phyloP scores from a whole-genome alignment of 176 grass and related monocot genomes.

The Carex kokanica region DNA sequence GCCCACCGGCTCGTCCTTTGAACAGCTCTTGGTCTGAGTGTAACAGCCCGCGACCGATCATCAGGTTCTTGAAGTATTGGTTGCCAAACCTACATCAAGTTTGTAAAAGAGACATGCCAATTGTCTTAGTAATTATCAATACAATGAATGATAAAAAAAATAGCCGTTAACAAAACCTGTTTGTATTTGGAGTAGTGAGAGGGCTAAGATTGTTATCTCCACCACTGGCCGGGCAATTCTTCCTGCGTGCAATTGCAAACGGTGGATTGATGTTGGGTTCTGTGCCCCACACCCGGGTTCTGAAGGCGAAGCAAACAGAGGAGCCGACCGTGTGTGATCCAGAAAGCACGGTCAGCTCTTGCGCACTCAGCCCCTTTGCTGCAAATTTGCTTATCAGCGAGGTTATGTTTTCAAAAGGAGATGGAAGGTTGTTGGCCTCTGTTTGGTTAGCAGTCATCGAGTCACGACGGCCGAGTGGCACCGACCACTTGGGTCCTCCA shows the following conservation, averaged over 20 bases:
- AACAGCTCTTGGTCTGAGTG: conserved; percentile 37
- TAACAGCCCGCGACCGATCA: conserved; percentile 23
- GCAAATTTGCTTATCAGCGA: conserved; percentile 19
- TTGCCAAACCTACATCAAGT: neutral
- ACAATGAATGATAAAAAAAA: neutral
- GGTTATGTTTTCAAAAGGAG: conserved; percentile 15
- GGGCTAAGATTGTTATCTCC: conserved; percentile 23
- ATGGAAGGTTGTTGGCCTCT: conserved; percentile 24
- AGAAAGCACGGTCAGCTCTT: conserved; percentile 28
- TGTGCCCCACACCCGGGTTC: conserved; percentile 23
- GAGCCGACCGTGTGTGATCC: conserved; percentile 34
- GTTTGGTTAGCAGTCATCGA: conserved; percentile 2
- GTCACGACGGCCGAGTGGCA: conserved; percentile 31
- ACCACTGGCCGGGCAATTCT: conserved; percentile 26
- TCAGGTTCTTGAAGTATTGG: conserved; percentile 28
- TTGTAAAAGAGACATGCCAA: neutral
- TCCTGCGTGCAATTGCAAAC: neutral
- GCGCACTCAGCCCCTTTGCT: conserved; percentile 22
- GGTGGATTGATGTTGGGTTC: conserved; percentile 9
- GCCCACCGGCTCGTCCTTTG: conserved; percentile 8
- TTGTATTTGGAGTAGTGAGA: conserved; percentile 10
- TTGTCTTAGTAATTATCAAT: neutral
- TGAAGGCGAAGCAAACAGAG: conserved; percentile 26
- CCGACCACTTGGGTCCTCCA: conserved; percentile 23
- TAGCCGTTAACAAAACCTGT: conserved; percentile 3